Conservation (phyloP, 306 rosid genomes). For the Trichosanthes truncata region DNA sequence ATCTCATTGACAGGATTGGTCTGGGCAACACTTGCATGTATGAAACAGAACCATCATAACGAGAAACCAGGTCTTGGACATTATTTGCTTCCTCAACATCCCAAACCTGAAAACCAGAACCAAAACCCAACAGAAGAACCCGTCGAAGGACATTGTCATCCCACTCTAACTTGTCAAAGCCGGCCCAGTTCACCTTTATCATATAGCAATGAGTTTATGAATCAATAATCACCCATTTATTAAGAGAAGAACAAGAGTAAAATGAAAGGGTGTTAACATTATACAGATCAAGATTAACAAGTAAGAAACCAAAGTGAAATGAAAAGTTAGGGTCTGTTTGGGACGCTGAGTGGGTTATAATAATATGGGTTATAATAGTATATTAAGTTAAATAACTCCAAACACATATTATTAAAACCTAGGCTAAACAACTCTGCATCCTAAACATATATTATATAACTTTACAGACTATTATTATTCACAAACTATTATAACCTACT, state of each 20-base stretch:
- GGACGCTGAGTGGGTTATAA: too few species aligned
- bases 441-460: too few species aligned
- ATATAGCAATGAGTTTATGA: neutral
- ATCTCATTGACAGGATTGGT: constrained; percentile 49
- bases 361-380: too few species aligned
- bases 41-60: constrained; percentile 76
- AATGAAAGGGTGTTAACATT: neutral
- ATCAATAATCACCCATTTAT: neutral
- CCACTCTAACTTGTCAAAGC: constrained; percentile 86
- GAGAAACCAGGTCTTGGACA: constrained; percentile 70
- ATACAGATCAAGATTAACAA: neutral
- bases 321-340: too few species aligned
- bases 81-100: constrained; percentile 89
- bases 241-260: neutral
- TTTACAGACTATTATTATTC: too few species aligned
- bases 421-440: too few species aligned
- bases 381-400: too few species aligned
- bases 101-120: constrained; percentile 96
- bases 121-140: constrained; percentile 82
- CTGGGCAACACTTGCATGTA: constrained; percentile 88
- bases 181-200: constrained; percentile 85
- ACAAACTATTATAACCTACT: too few species aligned
- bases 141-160: constrained; percentile 40
- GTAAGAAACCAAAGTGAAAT: neutral
- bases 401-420: too few species aligned